Conservation (phyloP, 2,329 filamentous ascomycete species). For the Colletotrichum tabaci region DNA sequence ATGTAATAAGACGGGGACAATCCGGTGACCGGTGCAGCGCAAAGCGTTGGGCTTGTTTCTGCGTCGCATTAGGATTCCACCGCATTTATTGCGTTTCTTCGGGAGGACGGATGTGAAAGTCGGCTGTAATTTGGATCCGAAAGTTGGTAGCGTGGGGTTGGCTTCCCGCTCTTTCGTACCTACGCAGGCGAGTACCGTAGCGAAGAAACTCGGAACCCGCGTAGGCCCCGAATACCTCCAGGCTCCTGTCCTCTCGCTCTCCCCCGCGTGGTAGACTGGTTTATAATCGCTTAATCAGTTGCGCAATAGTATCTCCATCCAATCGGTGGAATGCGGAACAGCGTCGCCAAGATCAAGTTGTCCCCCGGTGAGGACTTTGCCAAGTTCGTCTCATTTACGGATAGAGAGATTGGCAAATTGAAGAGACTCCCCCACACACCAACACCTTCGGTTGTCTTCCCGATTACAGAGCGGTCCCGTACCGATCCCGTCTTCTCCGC, state of each 20-base stretch:
- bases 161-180: background rate
- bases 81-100: background rate
- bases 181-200: background rate
- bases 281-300: conserved; percentile 34
- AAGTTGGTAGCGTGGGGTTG: background rate
- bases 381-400: conserved; percentile 25
- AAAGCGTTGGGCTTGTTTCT: background rate
- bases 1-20: background rate
- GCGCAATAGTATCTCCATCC: conserved; percentile 33
- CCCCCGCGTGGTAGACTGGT: background rate
- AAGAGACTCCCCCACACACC: conserved; percentile 2
- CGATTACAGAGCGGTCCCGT: conserved; percentile 10
- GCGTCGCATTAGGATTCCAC: background rate
- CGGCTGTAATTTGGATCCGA: background rate
- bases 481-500: background rate
- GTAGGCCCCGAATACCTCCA: background rate
- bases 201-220: background rate
- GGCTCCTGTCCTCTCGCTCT: background rate
- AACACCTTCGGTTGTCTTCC: conserved; percentile 1
- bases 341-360: conserved; percentile 14
- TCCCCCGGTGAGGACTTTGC: background rate
- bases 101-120: background rate
- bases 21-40: background rate
- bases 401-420: background rate
- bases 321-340: conserved; percentile 28